Conservation (phyloP, 495 filamentous ascomycete genomes). For the Aspergillus indologenus region DNA sequence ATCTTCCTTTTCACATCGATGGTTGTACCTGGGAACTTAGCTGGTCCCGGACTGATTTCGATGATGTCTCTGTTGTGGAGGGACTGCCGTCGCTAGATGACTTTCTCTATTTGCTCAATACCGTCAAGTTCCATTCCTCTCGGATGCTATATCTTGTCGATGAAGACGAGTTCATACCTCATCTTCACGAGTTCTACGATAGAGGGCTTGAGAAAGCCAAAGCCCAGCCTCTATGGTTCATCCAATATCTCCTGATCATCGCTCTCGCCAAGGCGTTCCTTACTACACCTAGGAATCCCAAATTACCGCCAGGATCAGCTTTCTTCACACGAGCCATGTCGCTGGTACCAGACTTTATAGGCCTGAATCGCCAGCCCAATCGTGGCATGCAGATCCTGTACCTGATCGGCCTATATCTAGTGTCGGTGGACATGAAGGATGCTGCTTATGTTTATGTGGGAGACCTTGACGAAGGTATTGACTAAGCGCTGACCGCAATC, state of each 20-base stretch:
- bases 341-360: constrained; percentile 3
- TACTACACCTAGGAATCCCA: too few species aligned
- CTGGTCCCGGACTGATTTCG: neutral
- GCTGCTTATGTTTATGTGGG: too few species aligned
- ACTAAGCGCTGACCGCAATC: too few species aligned
- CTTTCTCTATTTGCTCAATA: neutral
- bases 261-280: too few species aligned
- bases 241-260: constrained; percentile 3
- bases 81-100: constrained; percentile 4
- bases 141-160: constrained; percentile 7
- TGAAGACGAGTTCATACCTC: constrained; percentile 6
- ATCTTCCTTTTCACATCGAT: constrained; percentile 8
- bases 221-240: too few species aligned
- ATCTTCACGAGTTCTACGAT: constrained; percentile 2
- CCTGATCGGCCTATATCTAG: too few species aligned
- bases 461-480: too few species aligned
- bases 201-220: neutral
- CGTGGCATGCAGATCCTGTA: too few species aligned
- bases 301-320: too few species aligned
- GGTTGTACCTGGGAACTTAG: constrained; percentile 5
- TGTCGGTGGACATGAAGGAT: too few species aligned
- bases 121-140: constrained; percentile 2
- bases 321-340: constrained; percentile 10
- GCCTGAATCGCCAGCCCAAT: neutral
- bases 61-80: neutral